Percentiles rank a stretch among this genome's conserved stretches.
Conservation (phyloP, 192 early-diverging fungal genomes). For the Coemansia guatemalensis region DNA sequence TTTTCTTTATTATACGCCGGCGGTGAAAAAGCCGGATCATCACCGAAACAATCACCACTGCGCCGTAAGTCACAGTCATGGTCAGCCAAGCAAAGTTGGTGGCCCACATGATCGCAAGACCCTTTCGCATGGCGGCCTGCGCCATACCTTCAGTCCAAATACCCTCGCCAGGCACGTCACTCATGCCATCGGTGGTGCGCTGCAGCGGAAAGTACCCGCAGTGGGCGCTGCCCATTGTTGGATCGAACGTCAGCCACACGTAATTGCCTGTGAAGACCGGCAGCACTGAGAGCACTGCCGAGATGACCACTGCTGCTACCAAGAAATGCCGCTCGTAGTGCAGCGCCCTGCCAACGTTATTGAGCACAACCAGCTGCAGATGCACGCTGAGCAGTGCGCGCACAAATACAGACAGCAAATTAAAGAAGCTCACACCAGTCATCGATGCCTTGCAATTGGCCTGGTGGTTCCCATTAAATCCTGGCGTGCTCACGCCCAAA, state of each 20-base stretch:
- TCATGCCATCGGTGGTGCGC: constrained; percentile 12
- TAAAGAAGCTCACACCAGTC: constrained; percentile 44
- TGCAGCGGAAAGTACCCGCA: constrained; percentile 46
- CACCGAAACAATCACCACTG: constrained; percentile 40
- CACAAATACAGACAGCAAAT: constrained; percentile 46
- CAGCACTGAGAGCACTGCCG: constrained; percentile 27
- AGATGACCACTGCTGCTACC: constrained; percentile 15
- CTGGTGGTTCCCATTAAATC: constrained; percentile 29
- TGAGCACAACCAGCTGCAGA: constrained; percentile 41
- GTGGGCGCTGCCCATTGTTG: constrained; percentile 34
- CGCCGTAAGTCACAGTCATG: constrained; percentile 45
- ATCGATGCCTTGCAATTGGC: constrained; percentile 49
- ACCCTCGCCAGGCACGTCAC: neutral
- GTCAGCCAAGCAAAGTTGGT: constrained; percentile 52
- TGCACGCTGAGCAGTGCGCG: constrained; percentile 46
- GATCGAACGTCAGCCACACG: constrained; percentile 40
- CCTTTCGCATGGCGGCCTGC: constrained; percentile 34
- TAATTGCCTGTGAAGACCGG: constrained; percentile 44
- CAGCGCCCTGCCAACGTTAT: constrained; percentile 29
- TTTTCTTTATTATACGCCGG: constrained; percentile 19
- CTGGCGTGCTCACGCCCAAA: constrained; percentile 29
- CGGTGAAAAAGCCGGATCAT: constrained; percentile 39
- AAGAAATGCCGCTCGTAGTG: constrained; percentile 43
- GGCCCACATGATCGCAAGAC: constrained; percentile 42
- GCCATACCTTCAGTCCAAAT: constrained; percentile 29